Base-by-base conservation (phyloP, 2,329 filamentous ascomycete species). In the Tolypocladium nubicola region DNA sequence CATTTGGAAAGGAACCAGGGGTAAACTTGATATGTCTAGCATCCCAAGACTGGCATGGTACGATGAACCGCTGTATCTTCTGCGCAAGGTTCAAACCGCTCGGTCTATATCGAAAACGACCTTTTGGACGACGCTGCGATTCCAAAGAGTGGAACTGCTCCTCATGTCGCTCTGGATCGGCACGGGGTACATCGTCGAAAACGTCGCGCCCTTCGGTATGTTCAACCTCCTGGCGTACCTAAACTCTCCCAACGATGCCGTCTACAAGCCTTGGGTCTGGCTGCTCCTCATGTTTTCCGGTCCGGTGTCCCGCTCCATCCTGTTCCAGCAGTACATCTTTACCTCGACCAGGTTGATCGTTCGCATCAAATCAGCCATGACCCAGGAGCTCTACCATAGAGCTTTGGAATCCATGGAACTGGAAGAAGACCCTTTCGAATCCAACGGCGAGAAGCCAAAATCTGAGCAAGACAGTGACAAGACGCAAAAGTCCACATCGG, bases 291-390 rank as follows among this genome's bases (percentile, higher is more conserved):
- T 83, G 59, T 82, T 83, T 57, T 56, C 75, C 41, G 81, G 81
- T 0, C 79, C 79, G 1, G 37, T 73, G 45, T 64, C 69, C 4
- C 76, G 77, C 16, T 80, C 81, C 3, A 61, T 82, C 49, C 66
- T 73, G 56, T 81, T 77, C 60, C 80, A 84, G 64, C 79, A 80
- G 61, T 84, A 84, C 64, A 73, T 83, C 39, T 84, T 83, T 62
- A 79, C 71, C 2, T 79, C 79, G 8, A 83, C 81, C 2, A 73
- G 79, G n/a, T 67, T 83, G 49, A 68, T 82, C 39, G 79, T 83
- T 40, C 77, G 81, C 33, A 68, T 83, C 57, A 82, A 81, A 62
- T 75, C 80, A 35, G 79, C 77, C 35, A 71, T 84, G 58, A 82
- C 80, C 0, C 80, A 83, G 61, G 81, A 84, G 64, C 72, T 84